phyloP scores from a whole-genome alignment of 2,329 filamentous ascomycete species.

The Botrytis sinoallii region DNA sequence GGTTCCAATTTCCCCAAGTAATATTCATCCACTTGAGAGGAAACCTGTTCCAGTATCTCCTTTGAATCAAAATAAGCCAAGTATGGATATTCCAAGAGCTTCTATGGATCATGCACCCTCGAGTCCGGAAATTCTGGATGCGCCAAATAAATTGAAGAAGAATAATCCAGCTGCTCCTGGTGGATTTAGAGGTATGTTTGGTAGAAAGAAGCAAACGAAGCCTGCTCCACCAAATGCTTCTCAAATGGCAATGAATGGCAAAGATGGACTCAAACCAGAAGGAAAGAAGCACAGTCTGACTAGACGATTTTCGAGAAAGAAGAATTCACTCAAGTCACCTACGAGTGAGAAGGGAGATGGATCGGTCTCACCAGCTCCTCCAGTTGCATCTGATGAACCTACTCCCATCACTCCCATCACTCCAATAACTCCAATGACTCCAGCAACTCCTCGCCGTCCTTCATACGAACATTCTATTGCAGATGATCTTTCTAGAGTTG shows the following conservation, averaged over 20 bases:
- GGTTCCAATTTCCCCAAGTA: slow-evolving; percentile 27
- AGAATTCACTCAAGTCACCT: slow-evolving; percentile 32
- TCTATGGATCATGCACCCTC: slow-evolving; percentile 29
- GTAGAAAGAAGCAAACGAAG: slow-evolving; percentile 48
- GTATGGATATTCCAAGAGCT: slow-evolving; percentile 27
- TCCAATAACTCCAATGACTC: slow-evolving; percentile 28
- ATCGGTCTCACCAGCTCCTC: slow-evolving; percentile 33
- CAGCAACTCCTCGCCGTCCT: slow-evolving; percentile 36
- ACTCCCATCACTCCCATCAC: slow-evolving; percentile 33
- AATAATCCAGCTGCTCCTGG: slow-evolving; percentile 38
- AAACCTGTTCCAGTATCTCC: slow-evolving; percentile 24
- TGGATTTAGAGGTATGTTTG: slow-evolving; percentile 64
- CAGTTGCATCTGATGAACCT: slow-evolving; percentile 33
- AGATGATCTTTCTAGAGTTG: slow-evolving; percentile 55
- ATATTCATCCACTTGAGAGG: slow-evolving; percentile 23
- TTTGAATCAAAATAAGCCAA: slow-evolving; percentile 24
- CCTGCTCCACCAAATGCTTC: slow-evolving; percentile 20
- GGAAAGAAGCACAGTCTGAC: slow-evolving; percentile 32
- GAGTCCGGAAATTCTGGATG: slow-evolving; percentile 47
- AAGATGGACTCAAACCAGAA: slow-evolving; percentile 36
- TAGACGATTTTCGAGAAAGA: slow-evolving; percentile 43
- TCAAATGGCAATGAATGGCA: slow-evolving; percentile 34
- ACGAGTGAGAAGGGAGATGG: slow-evolving; percentile 26
- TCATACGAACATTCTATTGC: slow-evolving; percentile 46
- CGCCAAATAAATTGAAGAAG: slow-evolving; percentile 55